These are phyloP conservation scores for Tolypocladium endophyticum DNA, from an alignment of 2,329 filamentous ascomycete genomes.

Conservation along the genomic window DNA sequence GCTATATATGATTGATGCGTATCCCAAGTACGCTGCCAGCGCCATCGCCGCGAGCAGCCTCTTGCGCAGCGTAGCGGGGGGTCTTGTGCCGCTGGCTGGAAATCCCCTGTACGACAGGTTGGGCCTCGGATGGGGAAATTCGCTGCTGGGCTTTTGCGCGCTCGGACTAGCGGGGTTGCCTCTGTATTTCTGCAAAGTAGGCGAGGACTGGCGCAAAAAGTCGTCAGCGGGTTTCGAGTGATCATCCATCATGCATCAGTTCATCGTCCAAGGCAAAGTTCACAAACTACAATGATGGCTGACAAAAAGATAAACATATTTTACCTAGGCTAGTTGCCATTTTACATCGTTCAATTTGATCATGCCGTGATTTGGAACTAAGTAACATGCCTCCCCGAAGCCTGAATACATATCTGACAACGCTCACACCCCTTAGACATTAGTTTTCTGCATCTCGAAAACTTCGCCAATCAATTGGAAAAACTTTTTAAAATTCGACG, in stretches of 20 bases:
- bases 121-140: not conserved
- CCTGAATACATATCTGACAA: no score
- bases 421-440: not conserved
- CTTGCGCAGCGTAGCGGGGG: not conserved
- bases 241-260: no score
- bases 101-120: not conserved
- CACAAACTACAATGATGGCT: no score
- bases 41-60: not conserved
- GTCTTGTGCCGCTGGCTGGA: not conserved
- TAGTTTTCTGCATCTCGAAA: not conserved
- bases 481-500: not conserved
- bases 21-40: not conserved
- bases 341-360: no score
- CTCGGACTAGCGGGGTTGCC: not conserved
- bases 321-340: no score
- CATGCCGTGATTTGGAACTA: no score
- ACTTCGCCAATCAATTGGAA: not conserved
- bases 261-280: no score
- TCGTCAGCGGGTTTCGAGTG: not conserved
- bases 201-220: not conserved
- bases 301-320: no score
- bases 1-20: not conserved
- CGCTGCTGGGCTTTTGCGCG: not conserved
- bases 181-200: not conserved
- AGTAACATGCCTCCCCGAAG: no score